These are phyloP conservation scores for Aspergillus tamarii DNA, from an alignment of 2,329 filamentous ascomycete species.

Conservation along the genomic window DNA sequence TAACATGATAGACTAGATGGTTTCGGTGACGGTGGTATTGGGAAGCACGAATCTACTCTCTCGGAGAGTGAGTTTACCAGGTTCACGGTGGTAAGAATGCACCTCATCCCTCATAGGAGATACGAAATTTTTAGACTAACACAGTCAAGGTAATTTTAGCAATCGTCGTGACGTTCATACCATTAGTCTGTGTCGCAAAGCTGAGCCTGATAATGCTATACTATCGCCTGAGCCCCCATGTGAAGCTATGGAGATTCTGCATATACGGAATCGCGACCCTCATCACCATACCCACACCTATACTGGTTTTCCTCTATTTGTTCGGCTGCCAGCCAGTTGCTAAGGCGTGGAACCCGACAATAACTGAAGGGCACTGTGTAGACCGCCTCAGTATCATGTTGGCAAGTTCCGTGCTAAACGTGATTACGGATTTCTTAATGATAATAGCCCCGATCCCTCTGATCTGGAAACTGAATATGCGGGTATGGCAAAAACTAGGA, in stretches of 20 bases:
- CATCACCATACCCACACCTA: neutral
- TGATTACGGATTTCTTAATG: neutral
- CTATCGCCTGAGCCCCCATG: neutral
- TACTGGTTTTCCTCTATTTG: neutral
- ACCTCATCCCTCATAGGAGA: neutral
- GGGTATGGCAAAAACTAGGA: neutral
- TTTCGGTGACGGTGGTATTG: neutral
- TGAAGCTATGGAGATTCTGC: neutral
- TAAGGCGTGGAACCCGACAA: neutral
- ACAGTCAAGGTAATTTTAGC: neutral
- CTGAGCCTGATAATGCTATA: neutral
- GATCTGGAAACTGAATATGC: conserved; percentile 1
- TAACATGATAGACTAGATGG: neutral
- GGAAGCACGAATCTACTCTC: neutral
- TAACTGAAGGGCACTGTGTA: neutral
- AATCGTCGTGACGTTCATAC: neutral
- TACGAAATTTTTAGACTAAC: neutral
- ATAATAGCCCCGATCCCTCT: neutral
- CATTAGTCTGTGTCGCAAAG: neutral
- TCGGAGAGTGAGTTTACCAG: neutral
- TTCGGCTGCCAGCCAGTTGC: neutral
- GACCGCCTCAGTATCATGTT: neutral
- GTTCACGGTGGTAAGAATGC: neutral
- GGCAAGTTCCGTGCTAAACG: neutral
- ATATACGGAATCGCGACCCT: neutral